Percentiles rank a stretch among this genome's conserved stretches.
Conservation (phyloP, 2,329 filamentous ascomycete species). For the Ceratocystis cubensis region DNA sequence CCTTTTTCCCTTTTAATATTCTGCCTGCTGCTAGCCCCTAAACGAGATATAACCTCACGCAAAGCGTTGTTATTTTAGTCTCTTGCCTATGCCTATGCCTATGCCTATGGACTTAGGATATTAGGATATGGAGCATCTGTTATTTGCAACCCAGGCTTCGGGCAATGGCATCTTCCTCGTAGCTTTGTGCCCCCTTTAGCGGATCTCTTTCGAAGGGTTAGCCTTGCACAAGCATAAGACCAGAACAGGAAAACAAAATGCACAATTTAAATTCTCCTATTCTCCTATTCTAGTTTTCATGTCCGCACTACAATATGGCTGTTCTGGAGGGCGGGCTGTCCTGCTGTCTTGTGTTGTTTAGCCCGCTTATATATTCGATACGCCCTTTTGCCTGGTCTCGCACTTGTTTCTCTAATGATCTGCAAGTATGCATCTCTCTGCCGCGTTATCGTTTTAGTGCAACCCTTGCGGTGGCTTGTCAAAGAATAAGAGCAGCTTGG, state of each 20-base stretch:
- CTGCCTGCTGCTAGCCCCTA: neutral
- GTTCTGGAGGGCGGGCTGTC: neutral
- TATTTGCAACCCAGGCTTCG: too few relatives aligned
- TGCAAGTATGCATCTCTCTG: conserved; percentile 9
- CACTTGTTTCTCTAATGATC: neutral
- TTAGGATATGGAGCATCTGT: too few relatives aligned
- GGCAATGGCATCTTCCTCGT: too few relatives aligned
- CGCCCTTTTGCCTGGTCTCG: neutral
- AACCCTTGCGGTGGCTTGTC: conserved; percentile 5
- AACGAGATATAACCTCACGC: neutral
- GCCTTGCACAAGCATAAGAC: too few relatives aligned
- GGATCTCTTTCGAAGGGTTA: too few relatives aligned
- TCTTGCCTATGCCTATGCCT: neutral
- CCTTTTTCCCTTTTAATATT: neutral
- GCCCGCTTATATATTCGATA: neutral
- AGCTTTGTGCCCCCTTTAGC: too few relatives aligned
- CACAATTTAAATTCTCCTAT: neutral
- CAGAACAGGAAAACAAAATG: too few relatives aligned
- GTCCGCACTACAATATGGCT: neutral
- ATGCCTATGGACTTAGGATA: too few relatives aligned
- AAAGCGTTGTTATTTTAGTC: neutral
- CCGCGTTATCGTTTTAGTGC: neutral
- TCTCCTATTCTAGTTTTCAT: neutral
- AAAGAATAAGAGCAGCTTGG: neutral
- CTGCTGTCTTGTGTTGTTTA: neutral